Base-by-base conservation (phyloP, 192 early-diverging fungal genomes). In the Backusella circina region DNA sequence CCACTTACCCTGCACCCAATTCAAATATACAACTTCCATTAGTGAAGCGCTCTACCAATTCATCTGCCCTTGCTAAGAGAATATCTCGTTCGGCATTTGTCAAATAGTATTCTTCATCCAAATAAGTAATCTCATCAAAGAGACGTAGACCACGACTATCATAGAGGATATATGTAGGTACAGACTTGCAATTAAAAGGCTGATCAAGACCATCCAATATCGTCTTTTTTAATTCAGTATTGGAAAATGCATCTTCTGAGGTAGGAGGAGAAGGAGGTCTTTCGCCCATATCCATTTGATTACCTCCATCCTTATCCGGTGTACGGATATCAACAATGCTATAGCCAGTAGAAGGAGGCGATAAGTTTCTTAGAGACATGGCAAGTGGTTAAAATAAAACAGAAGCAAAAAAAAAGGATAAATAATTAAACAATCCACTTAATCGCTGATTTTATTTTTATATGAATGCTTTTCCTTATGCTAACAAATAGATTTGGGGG, bases 61-160 rank as follows among this genome's bases (percentile, higher is more conserved):
- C 86, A 36, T 88, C 83, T 5, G 84, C 88, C 26, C 90, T 78
- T 4, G 83, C 80, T 32, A 85, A 76, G 57, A 98, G 83, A 69
- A 98, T 91, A n/a, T 95, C 88, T 30, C 92, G 90, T 80, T 98
- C 97, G 47, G 93, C 90, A 44, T 90, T 81, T 12, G 95, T 95
- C 75, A 97, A 81, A 79, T 98, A 97, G 77, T 98, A 98, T 18
- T 81, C 75, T 68, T 95, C 94, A 13, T 90, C 79, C 33, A 90
- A 73, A 67, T 97, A 93, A 0, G 96, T 97, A 75, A 98, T 97
- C 67, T 92, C 82, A 84, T 97, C 97, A 86, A 94, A 98, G 33
- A 95, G 84, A 65, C 94, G 93, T 16, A 98, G 80, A 7, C 97
- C 97, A 1, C 77, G 70, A 39, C 93, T 90, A 72, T 96, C 91